phyloP scores from a whole-genome alignment of 2,329 filamentous ascomycete genomes.

The Fusarium sp. region DNA sequence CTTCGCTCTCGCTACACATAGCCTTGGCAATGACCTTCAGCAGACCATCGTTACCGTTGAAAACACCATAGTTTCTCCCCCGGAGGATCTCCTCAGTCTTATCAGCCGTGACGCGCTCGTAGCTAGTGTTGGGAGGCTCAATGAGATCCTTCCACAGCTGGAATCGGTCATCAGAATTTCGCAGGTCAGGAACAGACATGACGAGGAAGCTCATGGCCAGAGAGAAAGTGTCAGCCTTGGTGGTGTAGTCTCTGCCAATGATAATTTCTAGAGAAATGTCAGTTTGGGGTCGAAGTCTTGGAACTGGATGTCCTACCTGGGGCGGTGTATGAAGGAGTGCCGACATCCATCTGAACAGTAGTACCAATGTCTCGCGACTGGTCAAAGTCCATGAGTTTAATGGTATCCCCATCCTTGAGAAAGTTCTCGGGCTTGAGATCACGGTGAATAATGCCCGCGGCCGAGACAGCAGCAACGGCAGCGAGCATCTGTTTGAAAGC shows the following conservation, averaged over 20 bases:
- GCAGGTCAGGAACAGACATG: conserved; percentile 5
- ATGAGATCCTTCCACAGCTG: conserved; percentile 22
- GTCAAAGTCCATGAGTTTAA: conserved; percentile 28
- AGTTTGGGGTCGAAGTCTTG: rapidly evolving
- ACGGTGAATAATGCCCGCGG: conserved; percentile 10
- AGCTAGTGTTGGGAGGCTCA: background rate
- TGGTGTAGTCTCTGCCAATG: background rate
- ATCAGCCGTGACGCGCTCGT: background rate
- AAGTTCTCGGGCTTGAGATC: conserved; percentile 27
- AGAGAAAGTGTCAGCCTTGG: conserved; percentile 6
- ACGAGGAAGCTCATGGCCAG: conserved; percentile 7
- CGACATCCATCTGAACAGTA: conserved; percentile 2
- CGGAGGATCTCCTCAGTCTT: background rate
- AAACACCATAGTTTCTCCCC: background rate
- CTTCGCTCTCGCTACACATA: conserved; percentile 1
- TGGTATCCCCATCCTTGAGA: conserved; percentile 14
- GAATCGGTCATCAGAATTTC: background rate
- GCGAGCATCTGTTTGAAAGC: conserved; percentile 24
- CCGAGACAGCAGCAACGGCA: conserved; percentile 10
- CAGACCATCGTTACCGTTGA: conserved; percentile 8
- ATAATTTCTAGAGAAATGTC: conserved; percentile 2
- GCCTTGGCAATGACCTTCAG: conserved; percentile 14
- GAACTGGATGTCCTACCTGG: background rate
- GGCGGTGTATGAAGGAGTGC: conserved; percentile 12
- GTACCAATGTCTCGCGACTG: background rate